Evolutionary conservation across 306 rosid genomes (phyloP), one percentile per base, ranked within the genome.

Genomic region (Cicer judaicum): DNA sequence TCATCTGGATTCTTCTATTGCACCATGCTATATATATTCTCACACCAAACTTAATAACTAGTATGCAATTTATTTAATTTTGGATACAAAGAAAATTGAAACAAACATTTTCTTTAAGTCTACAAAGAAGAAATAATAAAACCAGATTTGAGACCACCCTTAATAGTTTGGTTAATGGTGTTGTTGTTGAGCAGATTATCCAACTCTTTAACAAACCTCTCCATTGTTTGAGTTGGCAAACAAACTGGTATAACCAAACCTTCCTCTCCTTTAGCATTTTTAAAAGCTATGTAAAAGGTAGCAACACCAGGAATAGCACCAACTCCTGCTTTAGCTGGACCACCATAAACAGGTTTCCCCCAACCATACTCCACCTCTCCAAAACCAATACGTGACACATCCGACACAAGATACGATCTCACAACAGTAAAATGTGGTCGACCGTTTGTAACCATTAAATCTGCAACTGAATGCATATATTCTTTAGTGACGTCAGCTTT

Each of bases 291-390:
- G 29, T 68, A 68, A 68, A 46, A 68, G 39, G 44, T 68, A 6
- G 73, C 44, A 50, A 29, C n/a, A 29, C 59, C 44, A 7, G 44
- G 73, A 11, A 67, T n/a, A 6, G 11, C 56, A 12, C 72, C 56
- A 12, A 46, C 44, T 12, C 59, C 73, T 24, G 44, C 59, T 9
- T n/a, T 34, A 5, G 73, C 73, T 1, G 73, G 73, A n/a, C 73
- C 73, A 0, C 73, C 73, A 68, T 68, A 68, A 4, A 29, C 24
- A 13, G 73, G 59, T 13, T 68, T 68, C 0, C 73, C 72, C 73
- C 95, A 89, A 24, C 95, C 95, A 10, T 84, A 80, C 48, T 91
- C 88, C 34, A 89, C 86, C 0, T 84, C 82, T 7, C 70, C 75
- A 0, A 89, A 85, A 8, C 93, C 93, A 0, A 78, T 86, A 3